A percentile compares a stretch with the other conserved stretches of the same genome.
Conservation (phyloP, 2,329 filamentous ascomycete species). For the Xylogone sp. region DNA sequence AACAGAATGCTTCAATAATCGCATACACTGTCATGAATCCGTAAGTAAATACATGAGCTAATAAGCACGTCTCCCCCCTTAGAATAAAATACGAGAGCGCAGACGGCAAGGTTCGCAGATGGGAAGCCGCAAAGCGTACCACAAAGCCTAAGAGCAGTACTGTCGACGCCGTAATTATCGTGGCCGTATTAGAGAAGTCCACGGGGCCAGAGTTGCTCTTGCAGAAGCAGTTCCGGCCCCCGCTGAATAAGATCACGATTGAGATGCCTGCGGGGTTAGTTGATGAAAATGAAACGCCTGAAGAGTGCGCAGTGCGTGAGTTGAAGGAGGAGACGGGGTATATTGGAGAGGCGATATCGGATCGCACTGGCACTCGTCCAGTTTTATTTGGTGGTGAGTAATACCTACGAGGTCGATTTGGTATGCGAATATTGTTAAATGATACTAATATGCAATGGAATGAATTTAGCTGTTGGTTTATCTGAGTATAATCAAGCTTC, state of each 20-base stretch:
- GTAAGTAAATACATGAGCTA: too few relatives aligned
- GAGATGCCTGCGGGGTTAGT: background rate
- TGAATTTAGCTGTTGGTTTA: background rate
- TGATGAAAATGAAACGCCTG: background rate
- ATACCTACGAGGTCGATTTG: background rate
- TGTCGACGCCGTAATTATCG: background rate
- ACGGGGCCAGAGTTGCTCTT: background rate
- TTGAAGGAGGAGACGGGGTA: background rate
- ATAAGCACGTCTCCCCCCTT: background rate
- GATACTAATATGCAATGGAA: background rate
- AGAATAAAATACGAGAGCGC: background rate
- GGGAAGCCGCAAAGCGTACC: slow-evolving; percentile 4
- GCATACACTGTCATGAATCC: too few relatives aligned
- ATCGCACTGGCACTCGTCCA: background rate
- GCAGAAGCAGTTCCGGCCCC: background rate
- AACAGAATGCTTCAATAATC: too few relatives aligned
- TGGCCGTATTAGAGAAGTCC: background rate
- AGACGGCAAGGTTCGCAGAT: background rate
- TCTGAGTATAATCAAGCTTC: background rate
- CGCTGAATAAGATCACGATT: background rate
- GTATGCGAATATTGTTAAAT: background rate
- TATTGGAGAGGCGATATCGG: background rate
- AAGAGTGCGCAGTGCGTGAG: background rate
- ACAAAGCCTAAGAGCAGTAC: background rate
- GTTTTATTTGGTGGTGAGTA: background rate